A percentile compares a stretch with the other conserved stretches of the same genome.
These are phyloP conservation scores for Yamadazyma spencermartinsiae DNA, from an alignment of 1,139 yeast genomes.

Conservation along the genomic window DNA sequence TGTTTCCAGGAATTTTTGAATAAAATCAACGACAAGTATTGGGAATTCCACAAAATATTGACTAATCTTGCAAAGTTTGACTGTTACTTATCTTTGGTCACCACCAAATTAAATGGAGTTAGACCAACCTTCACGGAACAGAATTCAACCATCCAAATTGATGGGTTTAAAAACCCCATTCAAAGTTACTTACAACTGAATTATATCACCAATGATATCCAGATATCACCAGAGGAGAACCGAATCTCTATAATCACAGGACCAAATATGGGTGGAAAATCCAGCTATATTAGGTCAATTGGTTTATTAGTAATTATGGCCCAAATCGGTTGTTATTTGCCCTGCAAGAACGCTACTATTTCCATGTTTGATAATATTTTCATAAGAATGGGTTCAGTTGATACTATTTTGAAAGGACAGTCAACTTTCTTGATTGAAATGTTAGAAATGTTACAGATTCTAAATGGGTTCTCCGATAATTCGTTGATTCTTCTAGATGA, in stretches of 20 bases:
- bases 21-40: slow-evolving; percentile 48
- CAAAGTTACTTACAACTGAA: slow-evolving; percentile 46
- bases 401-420: slow-evolving; percentile 64
- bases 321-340: slow-evolving; percentile 91
- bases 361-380: slow-evolving; percentile 62
- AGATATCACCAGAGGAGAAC: slow-evolving; percentile 42
- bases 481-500: slow-evolving; percentile 80
- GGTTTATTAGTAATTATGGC: slow-evolving; percentile 89
- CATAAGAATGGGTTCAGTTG: slow-evolving; percentile 72
- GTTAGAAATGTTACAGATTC: slow-evolving; percentile 61
- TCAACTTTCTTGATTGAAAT: slow-evolving; percentile 80
- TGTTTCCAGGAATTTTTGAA: slow-evolving; percentile 57
- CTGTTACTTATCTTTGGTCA: slow-evolving; percentile 69
- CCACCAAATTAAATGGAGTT: slow-evolving; percentile 48
- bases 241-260: slow-evolving; percentile 81
- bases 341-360: slow-evolving; percentile 48
- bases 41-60: slow-evolving; percentile 50
- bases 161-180: slow-evolving; percentile 75
- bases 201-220: slow-evolving; percentile 72
- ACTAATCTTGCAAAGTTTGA: slow-evolving; percentile 62
- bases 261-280: slow-evolving; percentile 98
- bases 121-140: slow-evolving; percentile 58
- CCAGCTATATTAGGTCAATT: slow-evolving; percentile 87
- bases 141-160: slow-evolving; percentile 51
- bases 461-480: slow-evolving; percentile 42